These are phyloP conservation scores for Alternaria triticimaculans DNA, from an alignment of 2,329 filamentous ascomycete species.

Conservation along the genomic window DNA sequence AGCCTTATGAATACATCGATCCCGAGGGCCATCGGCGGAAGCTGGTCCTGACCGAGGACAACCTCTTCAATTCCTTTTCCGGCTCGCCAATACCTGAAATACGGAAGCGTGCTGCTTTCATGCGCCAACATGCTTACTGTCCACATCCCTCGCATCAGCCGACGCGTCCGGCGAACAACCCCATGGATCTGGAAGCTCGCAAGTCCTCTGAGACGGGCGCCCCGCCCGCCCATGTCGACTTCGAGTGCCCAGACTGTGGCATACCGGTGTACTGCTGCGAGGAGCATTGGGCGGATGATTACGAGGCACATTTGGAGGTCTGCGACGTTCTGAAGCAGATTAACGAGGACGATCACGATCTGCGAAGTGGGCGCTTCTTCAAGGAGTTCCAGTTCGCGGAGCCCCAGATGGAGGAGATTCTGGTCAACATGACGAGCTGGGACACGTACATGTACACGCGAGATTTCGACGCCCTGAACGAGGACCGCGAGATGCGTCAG, in stretches of 20 bases:
- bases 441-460: conserved; percentile 95
- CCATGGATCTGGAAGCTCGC: conserved; percentile 67
- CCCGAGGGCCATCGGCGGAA: conserved; percentile 43
- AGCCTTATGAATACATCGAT: conserved; percentile 46
- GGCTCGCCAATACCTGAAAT: conserved; percentile 89
- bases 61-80: conserved; percentile 93
- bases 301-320: conserved; percentile 88
- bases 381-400: conserved; percentile 92
- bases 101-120: conserved; percentile 84
- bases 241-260: conserved; percentile 96
- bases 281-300: conserved; percentile 95
- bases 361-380: conserved; percentile 89
- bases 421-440: conserved; percentile 98
- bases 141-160: conserved; percentile 87
- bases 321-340: conserved; percentile 91
- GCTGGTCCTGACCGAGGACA: conserved; percentile 68
- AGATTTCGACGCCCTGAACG: conserved; percentile 88
- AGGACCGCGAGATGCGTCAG: conserved; percentile 89
- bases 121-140: conserved; percentile 91
- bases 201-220: conserved; percentile 62
- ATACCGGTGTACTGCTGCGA: conserved; percentile 93
- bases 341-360: conserved; percentile 97
- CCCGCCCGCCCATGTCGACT: conserved; percentile 82
- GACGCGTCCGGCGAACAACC: conserved; percentile 71
- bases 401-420: conserved; percentile 86